Conservation (phyloP, 2,329 filamentous ascomycete species). For the Beauveria pseudobassiana region DNA sequence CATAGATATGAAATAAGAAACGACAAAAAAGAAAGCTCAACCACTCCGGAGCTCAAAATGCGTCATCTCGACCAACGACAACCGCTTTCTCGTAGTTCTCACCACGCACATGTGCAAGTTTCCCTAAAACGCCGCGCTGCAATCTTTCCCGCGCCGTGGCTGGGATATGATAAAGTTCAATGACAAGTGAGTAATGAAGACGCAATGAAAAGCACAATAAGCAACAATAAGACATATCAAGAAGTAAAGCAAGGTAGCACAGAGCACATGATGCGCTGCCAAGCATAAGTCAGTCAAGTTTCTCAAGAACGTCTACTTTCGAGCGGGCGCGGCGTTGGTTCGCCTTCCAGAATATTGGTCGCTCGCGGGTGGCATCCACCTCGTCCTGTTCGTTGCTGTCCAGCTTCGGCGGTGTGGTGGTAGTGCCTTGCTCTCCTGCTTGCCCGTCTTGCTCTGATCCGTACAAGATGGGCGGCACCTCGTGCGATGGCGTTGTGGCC, state of each 20-base stretch:
- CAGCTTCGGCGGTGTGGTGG: slow-evolving; percentile 5
- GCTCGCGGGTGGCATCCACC: slow-evolving; percentile 40
- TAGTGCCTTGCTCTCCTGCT: slow-evolving; percentile 8
- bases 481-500: slow-evolving; percentile 39
- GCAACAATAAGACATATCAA: slow-evolving; percentile 1
- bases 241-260: neutral
- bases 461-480: slow-evolving; percentile 26
- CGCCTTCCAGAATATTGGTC: slow-evolving; percentile 1
- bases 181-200: neutral
- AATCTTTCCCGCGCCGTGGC: slow-evolving; percentile 13
- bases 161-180: slow-evolving; percentile 13
- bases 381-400: slow-evolving; percentile 12
- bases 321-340: slow-evolving; percentile 33
- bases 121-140: slow-evolving; percentile 17
- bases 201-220: neutral
- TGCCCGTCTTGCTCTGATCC: slow-evolving; percentile 13
- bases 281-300: too few relatives aligned
- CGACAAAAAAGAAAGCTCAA: too few relatives aligned
- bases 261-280: neutral
- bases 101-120: neutral
- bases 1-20: too few relatives aligned
- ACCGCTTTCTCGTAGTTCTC: too few relatives aligned
- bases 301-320: slow-evolving; percentile 12
- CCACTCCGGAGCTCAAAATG: too few relatives aligned
- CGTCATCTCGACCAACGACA: too few relatives aligned